phyloP scores from a whole-genome alignment of 352 stramenopile species.

The Phytophthora vignae region DNA sequence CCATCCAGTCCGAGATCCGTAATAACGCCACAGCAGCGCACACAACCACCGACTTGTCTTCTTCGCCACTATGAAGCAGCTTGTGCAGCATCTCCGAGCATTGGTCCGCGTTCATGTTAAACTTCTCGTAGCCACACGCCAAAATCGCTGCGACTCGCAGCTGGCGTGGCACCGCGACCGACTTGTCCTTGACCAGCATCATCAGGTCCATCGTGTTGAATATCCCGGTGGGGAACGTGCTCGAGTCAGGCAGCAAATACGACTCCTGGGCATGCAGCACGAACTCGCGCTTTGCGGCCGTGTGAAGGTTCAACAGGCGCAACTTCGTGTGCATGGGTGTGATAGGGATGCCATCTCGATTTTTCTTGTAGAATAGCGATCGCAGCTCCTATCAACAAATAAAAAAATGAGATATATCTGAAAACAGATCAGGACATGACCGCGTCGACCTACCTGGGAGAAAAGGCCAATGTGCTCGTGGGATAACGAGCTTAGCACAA shows the following conservation, averaged over 20 bases:
- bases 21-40: constrained; percentile 81
- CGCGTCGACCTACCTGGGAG: constrained; percentile 48
- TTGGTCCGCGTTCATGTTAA: constrained; percentile 63
- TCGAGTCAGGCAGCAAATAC: constrained; percentile 63
- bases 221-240: constrained; percentile 61
- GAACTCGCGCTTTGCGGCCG: constrained; percentile 71
- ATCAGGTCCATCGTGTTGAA: constrained; percentile 88
- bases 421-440: constrained; percentile 1
- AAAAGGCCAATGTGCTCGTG: constrained; percentile 82
- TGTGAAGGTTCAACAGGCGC: constrained; percentile 76
- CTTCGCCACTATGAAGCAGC: constrained; percentile 55
- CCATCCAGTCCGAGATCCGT: constrained; percentile 85
- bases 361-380: constrained; percentile 76
- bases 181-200: constrained; percentile 85
- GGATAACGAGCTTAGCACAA: constrained; percentile 82
- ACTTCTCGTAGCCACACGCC: constrained; percentile 79
- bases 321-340: constrained; percentile 82
- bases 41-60: constrained; percentile 78
- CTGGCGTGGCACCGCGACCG: constrained; percentile 56
- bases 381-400: constrained; percentile 61
- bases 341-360: constrained; percentile 43
- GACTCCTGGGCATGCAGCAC: constrained; percentile 71
- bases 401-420: neutral
- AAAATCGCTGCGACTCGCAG: constrained; percentile 80
- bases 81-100: constrained; percentile 74